phyloP scores from a whole-genome alignment of 78 protist species.

The Dictyostelium citrinum region DNA sequence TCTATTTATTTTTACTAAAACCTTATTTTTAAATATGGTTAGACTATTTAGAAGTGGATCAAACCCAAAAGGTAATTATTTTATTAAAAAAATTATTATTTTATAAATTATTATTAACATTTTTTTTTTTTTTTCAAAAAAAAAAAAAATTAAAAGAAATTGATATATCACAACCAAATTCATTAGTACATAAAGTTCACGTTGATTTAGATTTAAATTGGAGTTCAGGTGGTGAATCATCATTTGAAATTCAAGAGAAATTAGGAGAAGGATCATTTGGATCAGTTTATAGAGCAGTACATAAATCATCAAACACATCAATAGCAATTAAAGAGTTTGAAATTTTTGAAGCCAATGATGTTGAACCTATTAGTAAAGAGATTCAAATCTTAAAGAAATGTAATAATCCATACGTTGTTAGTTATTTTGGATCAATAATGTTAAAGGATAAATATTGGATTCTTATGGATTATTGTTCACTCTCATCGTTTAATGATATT shows the following conservation, averaged over 20 bases:
- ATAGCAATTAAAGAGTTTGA: slow-evolving; percentile 91
- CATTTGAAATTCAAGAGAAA: slow-evolving; percentile 57
- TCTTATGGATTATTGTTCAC: slow-evolving; percentile 92
- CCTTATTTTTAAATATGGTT: not conserved
- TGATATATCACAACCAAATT: not conserved
- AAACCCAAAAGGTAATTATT: not conserved
- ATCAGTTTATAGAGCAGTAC: slow-evolving; percentile 17
- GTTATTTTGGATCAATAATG: slow-evolving; percentile 74
- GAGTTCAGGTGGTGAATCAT: not conserved
- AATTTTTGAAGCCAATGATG: slow-evolving; percentile 88
- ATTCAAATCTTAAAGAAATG: slow-evolving; percentile 65
- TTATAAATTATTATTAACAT: not conserved
- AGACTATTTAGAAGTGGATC: not conserved
- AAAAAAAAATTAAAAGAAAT: not conserved
- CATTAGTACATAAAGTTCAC: slow-evolving; percentile 18
- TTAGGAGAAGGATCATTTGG: slow-evolving; percentile 76
- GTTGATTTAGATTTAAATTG: slow-evolving; percentile 34
- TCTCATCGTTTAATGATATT: slow-evolving; percentile 87
- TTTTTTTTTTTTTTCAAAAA: too few species aligned
- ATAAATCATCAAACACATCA: slow-evolving; percentile 21
- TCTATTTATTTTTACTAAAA: not conserved
- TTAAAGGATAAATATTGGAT: slow-evolving; percentile 84
- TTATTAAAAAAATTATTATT: not conserved
- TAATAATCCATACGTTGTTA: slow-evolving; percentile 52
- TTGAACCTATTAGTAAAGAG: slow-evolving; percentile 85